Evolutionary conservation across 176 grass and related monocot species (phyloP), one percentile per base, ranked within the genome.

Genomic region (Oryza meyeriana): DNA sequence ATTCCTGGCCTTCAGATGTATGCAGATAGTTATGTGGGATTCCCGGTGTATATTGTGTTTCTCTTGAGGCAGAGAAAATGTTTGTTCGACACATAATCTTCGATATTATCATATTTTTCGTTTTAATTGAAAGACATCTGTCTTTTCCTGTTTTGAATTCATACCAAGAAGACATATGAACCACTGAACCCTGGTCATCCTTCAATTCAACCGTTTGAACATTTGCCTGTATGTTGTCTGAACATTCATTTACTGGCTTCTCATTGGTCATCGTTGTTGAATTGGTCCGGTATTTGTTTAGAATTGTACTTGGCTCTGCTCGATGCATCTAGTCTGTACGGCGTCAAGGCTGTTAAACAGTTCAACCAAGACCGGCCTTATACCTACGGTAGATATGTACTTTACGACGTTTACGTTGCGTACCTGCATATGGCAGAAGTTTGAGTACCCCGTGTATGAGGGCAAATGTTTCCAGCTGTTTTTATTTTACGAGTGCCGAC

Each of bases 41-140:
- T 77, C 34, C 35, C 20, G 28, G 7, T 83, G 88, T 90, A 79
- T 74, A 90, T 69, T 66, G 4, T 81, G 4, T 81, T 80, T 52
- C 59, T 44, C n/a, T 69, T 63, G 31, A 48, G 78, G 29, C 61
- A 39, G 61, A 67, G 71, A 79, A 30, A 50, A 40, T 61, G 34
- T 55, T 55, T 6, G 70, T 52, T 85, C 39, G 2, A 28, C 33
- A 52, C 18, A 66, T 76, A 9, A 66, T 55, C 6, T 62, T 75
- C 20, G 59, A 8, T 73, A 50, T 39, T 28, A 74, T 10, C 64
- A 16, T 47, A 0, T n/a, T 41, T 66, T 6, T 31, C 44, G 20
- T 42, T 55, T 33, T 34, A 55, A 55, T 47, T 48, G 66, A 47
- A 74, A 47, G 55, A 68, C 12, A 8, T 39, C 1, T 17, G 20